Evolutionary conservation across 768 basidiomycete genomes (phyloP).

Genomic region (Lyophyllum semitale): DNA sequence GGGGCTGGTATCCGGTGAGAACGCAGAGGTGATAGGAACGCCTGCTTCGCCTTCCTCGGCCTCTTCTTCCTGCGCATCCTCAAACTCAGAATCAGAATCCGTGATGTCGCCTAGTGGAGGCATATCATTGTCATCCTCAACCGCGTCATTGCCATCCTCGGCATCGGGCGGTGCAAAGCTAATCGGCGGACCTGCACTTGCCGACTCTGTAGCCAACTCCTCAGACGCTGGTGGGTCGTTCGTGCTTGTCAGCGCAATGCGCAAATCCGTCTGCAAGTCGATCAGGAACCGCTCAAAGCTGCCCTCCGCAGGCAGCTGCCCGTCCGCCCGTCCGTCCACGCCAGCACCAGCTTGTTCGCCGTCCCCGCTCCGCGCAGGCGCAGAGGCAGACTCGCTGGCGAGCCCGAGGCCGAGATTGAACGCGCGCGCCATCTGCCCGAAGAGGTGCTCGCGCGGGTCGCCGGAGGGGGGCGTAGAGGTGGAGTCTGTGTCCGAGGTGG

Average conservation of each 20-base stretch:
- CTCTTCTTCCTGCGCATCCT: constrained; percentile 30
- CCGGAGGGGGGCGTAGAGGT: neutral
- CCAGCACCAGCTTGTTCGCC: constrained; percentile 2
- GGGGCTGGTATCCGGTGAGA: neutral
- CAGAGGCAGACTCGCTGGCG: constrained; percentile 23
- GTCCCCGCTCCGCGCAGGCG: constrained; percentile 3
- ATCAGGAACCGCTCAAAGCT: constrained; percentile 82
- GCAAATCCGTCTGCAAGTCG: constrained; percentile 74
- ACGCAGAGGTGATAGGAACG: neutral
- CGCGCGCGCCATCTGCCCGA: constrained; percentile 81
- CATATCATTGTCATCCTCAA: constrained; percentile 15
- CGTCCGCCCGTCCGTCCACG: constrained; percentile 5
- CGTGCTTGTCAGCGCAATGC: constrained; percentile 51
- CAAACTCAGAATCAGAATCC: constrained; percentile 38
- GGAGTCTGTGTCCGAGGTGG: constrained; percentile 2
- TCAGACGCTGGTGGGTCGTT: neutral
- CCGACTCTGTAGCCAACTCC: neutral
- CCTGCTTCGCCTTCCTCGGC: constrained; percentile 14
- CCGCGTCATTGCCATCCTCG: neutral
- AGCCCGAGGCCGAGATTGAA: constrained; percentile 73
- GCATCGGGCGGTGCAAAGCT: neutral
- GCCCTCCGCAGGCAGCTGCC: constrained; percentile 48
- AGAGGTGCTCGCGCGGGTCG: constrained; percentile 69
- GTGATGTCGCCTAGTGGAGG: constrained; percentile 35
- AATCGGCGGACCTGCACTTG: neutral